Evolutionary conservation across 1,139 yeast species (phyloP).

Genomic region (Candida tropicalis): DNA sequence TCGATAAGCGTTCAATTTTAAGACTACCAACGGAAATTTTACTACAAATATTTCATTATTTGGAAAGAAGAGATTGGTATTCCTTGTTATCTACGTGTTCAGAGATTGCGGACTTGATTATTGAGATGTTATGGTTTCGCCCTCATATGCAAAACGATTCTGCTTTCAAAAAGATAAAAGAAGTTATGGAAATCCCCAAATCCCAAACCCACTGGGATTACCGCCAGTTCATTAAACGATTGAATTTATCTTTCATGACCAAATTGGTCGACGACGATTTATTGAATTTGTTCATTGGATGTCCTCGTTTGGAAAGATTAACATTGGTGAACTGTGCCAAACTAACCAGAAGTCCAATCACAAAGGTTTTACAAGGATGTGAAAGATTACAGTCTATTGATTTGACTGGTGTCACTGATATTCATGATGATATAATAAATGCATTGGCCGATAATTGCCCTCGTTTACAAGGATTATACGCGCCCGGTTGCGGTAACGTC

Average conservation of each 20-base stretch:
- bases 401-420: slow-evolving; percentile 77
- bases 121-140: slow-evolving; percentile 87
- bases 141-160: slow-evolving; percentile 69
- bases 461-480: slow-evolving; percentile 85
- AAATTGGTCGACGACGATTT: slow-evolving; percentile 66
- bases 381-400: slow-evolving; percentile 81
- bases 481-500: slow-evolving; percentile 77
- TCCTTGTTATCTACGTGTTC: slow-evolving; percentile 75
- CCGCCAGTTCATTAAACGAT: slow-evolving; percentile 71
- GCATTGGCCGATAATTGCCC: slow-evolving; percentile 75
- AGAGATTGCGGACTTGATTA: slow-evolving; percentile 77
- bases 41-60: slow-evolving; percentile 66
- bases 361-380: slow-evolving; percentile 65
- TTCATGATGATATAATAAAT: slow-evolving; percentile 65
- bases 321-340: slow-evolving; percentile 81
- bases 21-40: slow-evolving; percentile 82
- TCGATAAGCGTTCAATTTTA: slow-evolving; percentile 38
- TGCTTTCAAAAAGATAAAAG: slow-evolving; percentile 53
- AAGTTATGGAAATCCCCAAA: slow-evolving; percentile 55
- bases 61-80: slow-evolving; percentile 69
- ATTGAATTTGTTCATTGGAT: slow-evolving; percentile 57
- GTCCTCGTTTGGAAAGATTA: slow-evolving; percentile 79
- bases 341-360: slow-evolving; percentile 62
- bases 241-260: slow-evolving; percentile 79
- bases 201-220: slow-evolving; percentile 67